These are phyloP conservation scores for Colletotrichum truncatum DNA, from an alignment of 2,329 filamentous ascomycete species.

Conservation along the genomic window DNA sequence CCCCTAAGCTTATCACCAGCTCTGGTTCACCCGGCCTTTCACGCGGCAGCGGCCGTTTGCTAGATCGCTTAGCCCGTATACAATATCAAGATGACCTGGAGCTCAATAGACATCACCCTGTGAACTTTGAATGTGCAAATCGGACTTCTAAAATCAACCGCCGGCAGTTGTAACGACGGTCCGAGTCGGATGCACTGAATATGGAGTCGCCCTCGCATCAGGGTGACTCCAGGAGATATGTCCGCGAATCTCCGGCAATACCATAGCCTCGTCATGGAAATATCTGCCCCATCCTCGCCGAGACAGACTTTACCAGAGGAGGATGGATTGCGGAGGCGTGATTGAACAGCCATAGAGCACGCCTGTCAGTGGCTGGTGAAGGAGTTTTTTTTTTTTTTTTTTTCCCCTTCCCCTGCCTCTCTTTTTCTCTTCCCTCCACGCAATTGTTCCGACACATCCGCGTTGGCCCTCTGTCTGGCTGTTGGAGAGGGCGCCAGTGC, in stretches of 20 bases:
- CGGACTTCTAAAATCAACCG: not conserved
- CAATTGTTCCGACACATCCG: constrained; percentile 25
- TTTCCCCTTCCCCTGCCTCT: not conserved
- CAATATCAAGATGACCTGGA: not conserved
- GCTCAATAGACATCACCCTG: not conserved
- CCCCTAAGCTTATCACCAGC: not conserved
- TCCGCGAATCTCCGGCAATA: not conserved
- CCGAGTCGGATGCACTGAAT: not conserved
- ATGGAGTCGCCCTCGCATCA: not conserved
- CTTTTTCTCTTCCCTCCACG: too few relatives aligned
- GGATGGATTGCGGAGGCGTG: not conserved
- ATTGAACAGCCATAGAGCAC: not conserved
- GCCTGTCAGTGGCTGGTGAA: not conserved
- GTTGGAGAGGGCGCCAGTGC: not conserved
- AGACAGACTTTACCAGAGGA: constrained; percentile 5
- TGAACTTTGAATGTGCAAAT: not conserved
- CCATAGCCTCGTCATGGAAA: not conserved
- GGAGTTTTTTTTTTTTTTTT: too few relatives aligned
- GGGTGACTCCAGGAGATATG: not conserved
- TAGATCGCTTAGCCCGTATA: not conserved
- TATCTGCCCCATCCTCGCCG: not conserved
- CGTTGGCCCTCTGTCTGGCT: constrained; percentile 13
- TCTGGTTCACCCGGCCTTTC: not conserved
- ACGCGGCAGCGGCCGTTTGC: not conserved
- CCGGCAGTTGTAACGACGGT: not conserved